These are phyloP conservation scores for Cyberlindnera xishuangbannaensis DNA, from an alignment of 805 yeast species.

Conservation along the genomic window DNA sequence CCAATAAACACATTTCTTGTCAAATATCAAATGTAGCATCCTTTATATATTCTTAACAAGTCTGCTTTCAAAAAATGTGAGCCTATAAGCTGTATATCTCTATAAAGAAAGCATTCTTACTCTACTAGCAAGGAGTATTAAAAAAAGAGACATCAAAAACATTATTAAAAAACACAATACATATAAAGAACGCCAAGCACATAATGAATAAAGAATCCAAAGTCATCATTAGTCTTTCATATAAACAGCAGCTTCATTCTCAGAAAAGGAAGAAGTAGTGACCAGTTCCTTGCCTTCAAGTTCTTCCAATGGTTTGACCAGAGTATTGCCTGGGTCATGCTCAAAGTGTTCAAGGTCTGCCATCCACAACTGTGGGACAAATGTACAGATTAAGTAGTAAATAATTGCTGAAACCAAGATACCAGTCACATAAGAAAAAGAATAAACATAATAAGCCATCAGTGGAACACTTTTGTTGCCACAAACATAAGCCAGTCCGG, in stretches of 20 bases:
- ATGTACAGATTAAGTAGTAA: slow-evolving; percentile 40
- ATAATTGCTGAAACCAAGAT: slow-evolving; percentile 44
- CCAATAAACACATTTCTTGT: neutral
- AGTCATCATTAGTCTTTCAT: too few relatives aligned
- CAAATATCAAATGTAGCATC: neutral
- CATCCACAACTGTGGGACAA: slow-evolving; percentile 35
- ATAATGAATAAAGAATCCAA: too few relatives aligned
- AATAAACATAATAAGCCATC: slow-evolving; percentile 67
- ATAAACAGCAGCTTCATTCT: slow-evolving; percentile 3
- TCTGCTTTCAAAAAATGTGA: neutral
- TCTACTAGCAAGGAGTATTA: slow-evolving; percentile 6
- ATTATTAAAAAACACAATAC: too few relatives aligned
- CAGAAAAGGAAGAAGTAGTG: slow-evolving; percentile 8
- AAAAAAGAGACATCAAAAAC: too few relatives aligned
- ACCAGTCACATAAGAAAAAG: slow-evolving; percentile 48
- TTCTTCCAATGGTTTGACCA: slow-evolving; percentile 13
- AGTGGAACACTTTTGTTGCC: slow-evolving; percentile 58
- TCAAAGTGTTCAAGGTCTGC: slow-evolving; percentile 19
- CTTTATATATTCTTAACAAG: too few relatives aligned
- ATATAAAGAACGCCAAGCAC: too few relatives aligned
- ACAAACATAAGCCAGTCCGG: slow-evolving; percentile 43
- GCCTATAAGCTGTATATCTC: too few relatives aligned
- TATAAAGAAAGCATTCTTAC: neutral
- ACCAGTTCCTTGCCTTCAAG: slow-evolving; percentile 12
- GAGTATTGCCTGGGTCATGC: slow-evolving; percentile 18